Evolutionary conservation across 2,329 filamentous ascomycete genomes (phyloP).

Genomic region (Aspergillus carbonarius): DNA sequence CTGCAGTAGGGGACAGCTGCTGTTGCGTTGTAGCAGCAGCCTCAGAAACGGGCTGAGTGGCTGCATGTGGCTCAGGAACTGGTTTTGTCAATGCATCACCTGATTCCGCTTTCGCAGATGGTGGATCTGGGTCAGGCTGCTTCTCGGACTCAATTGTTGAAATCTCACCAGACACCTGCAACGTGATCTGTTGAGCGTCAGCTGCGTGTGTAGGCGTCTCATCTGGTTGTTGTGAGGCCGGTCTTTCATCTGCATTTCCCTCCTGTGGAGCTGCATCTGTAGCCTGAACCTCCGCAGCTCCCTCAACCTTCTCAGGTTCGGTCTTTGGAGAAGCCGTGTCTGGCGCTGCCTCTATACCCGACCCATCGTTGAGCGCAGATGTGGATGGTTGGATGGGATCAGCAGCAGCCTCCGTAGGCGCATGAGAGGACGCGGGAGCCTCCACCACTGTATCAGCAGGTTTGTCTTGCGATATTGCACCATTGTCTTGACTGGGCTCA

Average conservation of each 20-base stretch:
- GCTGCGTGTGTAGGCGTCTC: slow-evolving; percentile 2
- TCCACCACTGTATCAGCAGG: neutral
- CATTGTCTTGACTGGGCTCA: neutral
- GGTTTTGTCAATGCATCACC: slow-evolving; percentile 5
- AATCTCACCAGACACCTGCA: neutral
- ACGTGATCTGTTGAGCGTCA: neutral
- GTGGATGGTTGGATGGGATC: slow-evolving; percentile 7
- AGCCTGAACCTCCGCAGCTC: neutral
- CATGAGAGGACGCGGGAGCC: neutral
- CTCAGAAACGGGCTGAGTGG: slow-evolving; percentile 5
- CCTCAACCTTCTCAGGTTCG: neutral
- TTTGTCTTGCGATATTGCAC: slow-evolving; percentile 3
- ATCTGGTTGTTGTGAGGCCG: slow-evolving; percentile 2
- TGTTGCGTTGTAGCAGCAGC: neutral
- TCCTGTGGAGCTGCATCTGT: neutral
- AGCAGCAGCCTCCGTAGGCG: neutral
- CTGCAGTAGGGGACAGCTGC: slow-evolving; percentile 1
- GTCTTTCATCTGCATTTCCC: neutral
- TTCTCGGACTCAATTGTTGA: slow-evolving; percentile 8
- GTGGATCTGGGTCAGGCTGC: neutral
- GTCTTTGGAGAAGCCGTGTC: neutral
- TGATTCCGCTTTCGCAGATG: neutral
- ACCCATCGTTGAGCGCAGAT: neutral
- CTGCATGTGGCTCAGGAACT: slow-evolving; percentile 3
- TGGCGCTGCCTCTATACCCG: neutral